Evolutionary conservation across 208 protist species (phyloP).

Genomic region (Vickermania ingenoplastis): DNA sequence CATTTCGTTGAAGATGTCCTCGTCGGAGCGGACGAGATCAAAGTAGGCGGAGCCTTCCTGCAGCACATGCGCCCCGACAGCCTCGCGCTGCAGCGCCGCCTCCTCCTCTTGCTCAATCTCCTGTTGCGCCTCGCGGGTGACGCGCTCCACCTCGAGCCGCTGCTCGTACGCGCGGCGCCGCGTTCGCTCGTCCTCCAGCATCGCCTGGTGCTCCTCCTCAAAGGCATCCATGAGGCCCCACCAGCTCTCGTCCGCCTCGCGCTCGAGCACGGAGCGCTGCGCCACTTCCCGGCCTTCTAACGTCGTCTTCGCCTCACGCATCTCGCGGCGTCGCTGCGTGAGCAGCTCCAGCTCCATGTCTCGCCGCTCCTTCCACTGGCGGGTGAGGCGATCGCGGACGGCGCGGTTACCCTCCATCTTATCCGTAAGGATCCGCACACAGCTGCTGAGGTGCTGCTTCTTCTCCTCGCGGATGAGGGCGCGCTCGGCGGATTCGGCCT

Average conservation of each 20-base stretch:
- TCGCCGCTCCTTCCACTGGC: constrained; percentile 46
- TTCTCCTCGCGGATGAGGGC: constrained; percentile 76
- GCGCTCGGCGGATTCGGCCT: constrained; percentile 54
- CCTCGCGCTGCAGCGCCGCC: background rate
- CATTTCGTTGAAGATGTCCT: constrained; percentile 66
- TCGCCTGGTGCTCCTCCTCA: constrained; percentile 8
- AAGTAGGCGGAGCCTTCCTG: no score
- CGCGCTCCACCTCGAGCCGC: constrained; percentile 17
- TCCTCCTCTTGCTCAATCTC: constrained; percentile 18
- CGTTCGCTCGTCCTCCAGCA: constrained; percentile 13
- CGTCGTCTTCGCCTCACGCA: constrained; percentile 18
- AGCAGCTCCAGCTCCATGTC: constrained; percentile 45
- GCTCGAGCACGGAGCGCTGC: constrained; percentile 15
- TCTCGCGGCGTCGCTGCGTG: constrained; percentile 27
- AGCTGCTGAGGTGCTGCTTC: constrained; percentile 65
- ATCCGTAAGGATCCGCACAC: constrained; percentile 56
- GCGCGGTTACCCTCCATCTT: constrained; percentile 62
- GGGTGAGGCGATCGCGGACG: constrained; percentile 59
- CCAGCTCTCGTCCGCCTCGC: constrained; percentile 23
- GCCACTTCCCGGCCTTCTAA: constrained; percentile 22
- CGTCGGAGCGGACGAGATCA: constrained; percentile 49
- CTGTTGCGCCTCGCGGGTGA: constrained; percentile 14
- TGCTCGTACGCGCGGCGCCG: constrained; percentile 41
- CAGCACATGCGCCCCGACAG: constrained; percentile 6
- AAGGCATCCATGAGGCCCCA: constrained; percentile 26